Evolutionary conservation across 2,329 filamentous ascomycete genomes (phyloP).

Genomic region (Ceratocystis colombiana): DNA sequence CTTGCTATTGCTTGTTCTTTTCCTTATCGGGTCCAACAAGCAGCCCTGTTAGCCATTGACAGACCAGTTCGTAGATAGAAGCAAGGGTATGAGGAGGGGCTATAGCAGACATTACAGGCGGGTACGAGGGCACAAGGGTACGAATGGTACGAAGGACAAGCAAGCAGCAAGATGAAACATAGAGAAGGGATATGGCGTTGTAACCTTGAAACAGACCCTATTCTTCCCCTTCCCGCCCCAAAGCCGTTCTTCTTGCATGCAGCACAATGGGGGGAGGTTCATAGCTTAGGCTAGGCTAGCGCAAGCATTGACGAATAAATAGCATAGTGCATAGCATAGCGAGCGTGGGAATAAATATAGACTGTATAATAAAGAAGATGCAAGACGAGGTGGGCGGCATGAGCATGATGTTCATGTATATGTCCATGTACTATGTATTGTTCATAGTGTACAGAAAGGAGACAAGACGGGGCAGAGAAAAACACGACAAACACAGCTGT

Average conservation of each 20-base stretch:
- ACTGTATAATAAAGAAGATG: no score
- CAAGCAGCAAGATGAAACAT: conserved; percentile 11
- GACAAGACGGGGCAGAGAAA: no score
- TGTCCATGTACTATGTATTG: no score
- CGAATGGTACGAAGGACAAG: background rate
- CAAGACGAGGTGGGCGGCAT: no score
- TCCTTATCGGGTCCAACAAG: background rate
- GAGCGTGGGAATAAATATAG: no score
- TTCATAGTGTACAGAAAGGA: no score
- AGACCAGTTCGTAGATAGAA: background rate
- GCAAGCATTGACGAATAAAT: background rate
- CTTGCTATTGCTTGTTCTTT: background rate
- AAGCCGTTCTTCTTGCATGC: conserved; percentile 3
- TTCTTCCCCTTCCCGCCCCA: background rate
- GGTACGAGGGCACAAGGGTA: conserved; percentile 2
- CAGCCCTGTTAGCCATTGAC: background rate
- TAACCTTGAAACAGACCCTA: conserved; percentile 5
- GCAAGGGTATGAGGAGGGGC: background rate
- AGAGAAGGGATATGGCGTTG: conserved; percentile 12
- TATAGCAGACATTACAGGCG: background rate
- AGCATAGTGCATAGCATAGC: no score
- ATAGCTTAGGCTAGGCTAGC: background rate
- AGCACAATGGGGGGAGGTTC: background rate
- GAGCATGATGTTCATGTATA: no score
- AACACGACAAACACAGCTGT: no score